Evolutionary conservation across 1,284 basidiomycete genomes (phyloP).

Genomic region (Pseudozyma sp.): DNA sequence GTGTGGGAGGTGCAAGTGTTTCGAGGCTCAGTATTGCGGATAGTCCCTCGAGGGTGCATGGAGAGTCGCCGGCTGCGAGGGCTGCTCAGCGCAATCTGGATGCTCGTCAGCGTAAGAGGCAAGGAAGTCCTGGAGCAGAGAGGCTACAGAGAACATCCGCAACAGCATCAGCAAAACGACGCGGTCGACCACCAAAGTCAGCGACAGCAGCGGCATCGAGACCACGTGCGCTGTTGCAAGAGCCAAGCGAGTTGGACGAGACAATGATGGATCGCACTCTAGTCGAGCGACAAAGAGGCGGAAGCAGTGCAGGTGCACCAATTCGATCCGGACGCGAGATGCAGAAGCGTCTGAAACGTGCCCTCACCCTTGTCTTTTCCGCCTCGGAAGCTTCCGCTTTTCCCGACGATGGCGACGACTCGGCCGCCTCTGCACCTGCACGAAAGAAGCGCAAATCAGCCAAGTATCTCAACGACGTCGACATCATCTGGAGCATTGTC

Average conservation of each 20-base stretch:
- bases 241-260: constrained; percentile 31
- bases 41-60: constrained; percentile 4
- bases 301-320: not conserved
- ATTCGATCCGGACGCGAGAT: constrained; percentile 19
- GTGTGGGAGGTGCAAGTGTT: constrained; percentile 20
- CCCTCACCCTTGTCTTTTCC: constrained; percentile 43
- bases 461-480: constrained; percentile 50
- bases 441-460: constrained; percentile 37
- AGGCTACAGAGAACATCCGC: constrained; percentile 1
- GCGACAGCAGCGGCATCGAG: not conserved
- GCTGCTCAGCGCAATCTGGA: constrained; percentile 36
- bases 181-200: constrained; percentile 26
- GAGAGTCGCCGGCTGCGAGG: constrained; percentile 39
- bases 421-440: not conserved
- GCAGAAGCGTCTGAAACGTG: constrained; percentile 41
- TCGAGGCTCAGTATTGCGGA: constrained; percentile 29
- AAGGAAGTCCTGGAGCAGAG: constrained; percentile 32
- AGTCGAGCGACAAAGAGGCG: constrained; percentile 25
- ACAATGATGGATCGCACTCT: constrained; percentile 38
- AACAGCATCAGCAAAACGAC: constrained; percentile 6
- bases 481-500: constrained; percentile 50
- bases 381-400: constrained; percentile 14
- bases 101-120: constrained; percentile 32
- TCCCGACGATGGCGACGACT: constrained; percentile 15
- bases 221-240: constrained; percentile 24